Evolutionary conservation across 192 early-diverging fungal genomes (phyloP), one percentile per base, ranked within the genome.

Genomic region (Umbelopsis isabellina): DNA sequence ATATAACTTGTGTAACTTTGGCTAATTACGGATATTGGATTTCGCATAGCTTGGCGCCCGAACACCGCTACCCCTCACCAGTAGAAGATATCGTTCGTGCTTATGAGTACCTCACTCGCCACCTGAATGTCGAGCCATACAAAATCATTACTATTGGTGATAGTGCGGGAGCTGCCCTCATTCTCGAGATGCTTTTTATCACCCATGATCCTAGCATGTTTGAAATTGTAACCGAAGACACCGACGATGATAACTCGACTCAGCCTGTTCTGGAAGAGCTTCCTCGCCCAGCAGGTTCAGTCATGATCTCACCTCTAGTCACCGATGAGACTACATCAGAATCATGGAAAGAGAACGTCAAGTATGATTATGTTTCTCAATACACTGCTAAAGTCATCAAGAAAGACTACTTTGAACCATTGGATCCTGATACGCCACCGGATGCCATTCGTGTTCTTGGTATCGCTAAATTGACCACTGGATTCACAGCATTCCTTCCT

Each of bases 381-480:
- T 66, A 75, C 27, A 76, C 79, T 6, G 79, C 79, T 44, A 80
- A 76, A 45, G 79, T 80, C n/a, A 76, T 80, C 53, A 72, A 73
- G n/a, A 51, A 75, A 53, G 79, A 80, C 25, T 80, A 80, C 25
- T 69, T 76, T 49, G 65, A 71, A 22, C 69, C 74, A n/a, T 47
- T 67, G 8, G 65, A 73, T 27, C 67, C 73, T 11, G 58, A 74
- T 30, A 35, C 64, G 18, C 58, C 65, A 37, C 65, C 65, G 11
- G 41, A 35, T 51, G 44, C 55, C 10, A 70, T 64, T 30, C 70
- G 66, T 11, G 49, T 80, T 22, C 49, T 80, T 18, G 79, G 75
- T 9, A 72, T 75, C 33, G 74, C 79, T 16, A 75, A 80, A 67
- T 49, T 76, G 23, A 65, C 76, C 27, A 73, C 71, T 25, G 79